Conservation (phyloP, 441 rosid genomes). For the Pelargonium cotyledonis region DNA sequence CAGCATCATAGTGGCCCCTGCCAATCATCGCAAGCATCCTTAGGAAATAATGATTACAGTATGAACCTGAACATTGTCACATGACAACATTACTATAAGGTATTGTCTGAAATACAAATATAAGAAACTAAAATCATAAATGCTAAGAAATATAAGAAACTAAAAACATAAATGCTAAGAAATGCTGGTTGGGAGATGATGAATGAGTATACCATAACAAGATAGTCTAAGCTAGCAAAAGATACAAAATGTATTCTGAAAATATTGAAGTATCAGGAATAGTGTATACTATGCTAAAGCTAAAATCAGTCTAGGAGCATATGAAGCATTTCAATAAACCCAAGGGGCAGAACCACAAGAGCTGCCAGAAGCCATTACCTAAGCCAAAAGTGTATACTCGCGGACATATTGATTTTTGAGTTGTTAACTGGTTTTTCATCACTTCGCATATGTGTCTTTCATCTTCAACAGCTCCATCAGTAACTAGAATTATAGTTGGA, state of each 20-base stretch:
- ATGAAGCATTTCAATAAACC: not conserved
- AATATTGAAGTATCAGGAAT: too few species aligned
- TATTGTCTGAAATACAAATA: not conserved
- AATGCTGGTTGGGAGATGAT: too few species aligned
- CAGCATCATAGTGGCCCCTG: slow-evolving; percentile 66
- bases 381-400: slow-evolving; percentile 81
- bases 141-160: too few species aligned
- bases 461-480: slow-evolving; percentile 85
- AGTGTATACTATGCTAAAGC: not conserved
- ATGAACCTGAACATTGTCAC: slow-evolving; percentile 49
- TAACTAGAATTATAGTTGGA: slow-evolving; percentile 76
- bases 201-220: not conserved
- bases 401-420: slow-evolving; percentile 55
- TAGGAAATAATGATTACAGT: slow-evolving; percentile 89
- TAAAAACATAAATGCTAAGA: too few species aligned
- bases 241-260: not conserved
- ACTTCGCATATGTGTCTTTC: slow-evolving; percentile 70
- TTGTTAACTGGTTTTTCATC: slow-evolving; percentile 38
- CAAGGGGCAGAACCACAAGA: not conserved
- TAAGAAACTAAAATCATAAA: too few species aligned
- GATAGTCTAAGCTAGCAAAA: slow-evolving; percentile 2
- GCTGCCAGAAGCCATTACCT: slow-evolving; percentile 42
- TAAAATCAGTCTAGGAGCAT: not conserved
- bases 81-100: not conserved
- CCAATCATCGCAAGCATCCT: slow-evolving; percentile 65